These are phyloP conservation scores for Actinidia arguta DNA, from an alignment of 179 eudicot species.

Conservation along the genomic window DNA sequence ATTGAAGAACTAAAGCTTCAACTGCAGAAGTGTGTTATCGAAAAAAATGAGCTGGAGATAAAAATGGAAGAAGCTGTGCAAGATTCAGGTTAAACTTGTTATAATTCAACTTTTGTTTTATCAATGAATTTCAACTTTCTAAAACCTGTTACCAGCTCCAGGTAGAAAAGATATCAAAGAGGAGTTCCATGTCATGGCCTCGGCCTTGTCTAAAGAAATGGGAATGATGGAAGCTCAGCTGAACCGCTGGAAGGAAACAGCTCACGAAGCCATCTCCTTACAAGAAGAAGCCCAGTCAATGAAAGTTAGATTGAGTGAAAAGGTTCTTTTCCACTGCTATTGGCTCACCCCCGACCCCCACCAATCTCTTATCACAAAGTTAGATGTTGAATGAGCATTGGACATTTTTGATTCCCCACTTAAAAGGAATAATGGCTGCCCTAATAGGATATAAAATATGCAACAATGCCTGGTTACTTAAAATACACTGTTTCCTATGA, in stretches of 20 bases:
- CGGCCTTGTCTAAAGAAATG: conserved; percentile 88
- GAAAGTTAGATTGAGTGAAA: conserved; percentile 53
- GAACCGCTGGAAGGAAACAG: conserved; percentile 84
- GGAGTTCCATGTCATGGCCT: conserved; percentile 86
- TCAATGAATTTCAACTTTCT: conserved; percentile 19
- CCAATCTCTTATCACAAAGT: background rate
- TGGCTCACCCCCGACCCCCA: background rate
- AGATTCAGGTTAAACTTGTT: conserved; percentile 70
- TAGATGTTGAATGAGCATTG: background rate
- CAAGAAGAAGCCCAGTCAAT: conserved; percentile 68
- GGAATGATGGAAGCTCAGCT: conserved; percentile 89
- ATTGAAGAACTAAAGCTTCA: conserved; percentile 75
- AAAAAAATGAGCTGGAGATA: conserved; percentile 81
- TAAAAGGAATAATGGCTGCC: background rate
- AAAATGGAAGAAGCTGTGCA: conserved; percentile 94
- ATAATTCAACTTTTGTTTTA: background rate
- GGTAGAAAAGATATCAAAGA: conserved; percentile 88
- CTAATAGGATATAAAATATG: background rate
- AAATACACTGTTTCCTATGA: background rate
- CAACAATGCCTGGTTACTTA: background rate
- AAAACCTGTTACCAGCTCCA: conserved; percentile 29
- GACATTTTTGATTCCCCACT: background rate
- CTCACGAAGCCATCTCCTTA: conserved; percentile 77
- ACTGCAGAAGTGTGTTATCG: conserved; percentile 55
- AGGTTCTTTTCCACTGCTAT: conserved; percentile 46